phyloP scores from a whole-genome alignment of 306 rosid genomes.

The Inga laurina region DNA sequence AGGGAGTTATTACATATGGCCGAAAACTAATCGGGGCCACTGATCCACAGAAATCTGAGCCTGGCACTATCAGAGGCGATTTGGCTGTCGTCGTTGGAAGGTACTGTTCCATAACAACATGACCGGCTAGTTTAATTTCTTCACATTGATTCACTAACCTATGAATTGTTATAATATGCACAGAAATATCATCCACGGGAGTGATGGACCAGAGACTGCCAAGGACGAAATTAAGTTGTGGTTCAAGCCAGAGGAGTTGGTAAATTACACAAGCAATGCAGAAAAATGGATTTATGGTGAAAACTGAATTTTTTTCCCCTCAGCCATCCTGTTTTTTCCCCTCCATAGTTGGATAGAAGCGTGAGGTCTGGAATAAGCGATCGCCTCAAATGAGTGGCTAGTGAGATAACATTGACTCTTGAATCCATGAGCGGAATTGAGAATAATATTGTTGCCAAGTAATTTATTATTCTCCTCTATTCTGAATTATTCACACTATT shows the following conservation, averaged over 20 bases:
- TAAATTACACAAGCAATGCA: slow-evolving; percentile 76
- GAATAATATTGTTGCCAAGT: slow-evolving; percentile 5
- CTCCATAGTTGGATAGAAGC: not conserved
- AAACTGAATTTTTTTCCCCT: slow-evolving; percentile 46
- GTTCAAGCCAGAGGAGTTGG: slow-evolving; percentile 90
- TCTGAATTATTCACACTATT: slow-evolving; percentile 7
- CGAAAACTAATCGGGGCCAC: slow-evolving; percentile 95
- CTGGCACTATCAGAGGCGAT: slow-evolving; percentile 97
- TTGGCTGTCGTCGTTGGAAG: slow-evolving; percentile 95
- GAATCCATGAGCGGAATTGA: slow-evolving; percentile 33
- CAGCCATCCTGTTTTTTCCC: not conserved
- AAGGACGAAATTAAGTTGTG: slow-evolving; percentile 84
- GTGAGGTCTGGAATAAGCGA: slow-evolving; percentile 32
- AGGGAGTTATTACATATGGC: slow-evolving; percentile 87
- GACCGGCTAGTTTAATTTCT: slow-evolving; percentile 1
- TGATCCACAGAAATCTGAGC: slow-evolving; percentile 96
- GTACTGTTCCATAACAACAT: slow-evolving; percentile 39
- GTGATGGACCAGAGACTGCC: slow-evolving; percentile 95
- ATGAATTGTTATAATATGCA: not conserved
- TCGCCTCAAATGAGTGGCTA: slow-evolving; percentile 4
- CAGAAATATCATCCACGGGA: slow-evolving; percentile 97
- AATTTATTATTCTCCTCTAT: slow-evolving; percentile 6
- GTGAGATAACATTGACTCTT: slow-evolving; percentile 28
- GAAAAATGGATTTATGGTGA: slow-evolving; percentile 92
- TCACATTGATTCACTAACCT: not conserved